Evolutionary conservation across 2,329 filamentous ascomycete species (phyloP), one percentile per base, ranked within the genome.

Genomic region (Hypomyces perniciosus): DNA sequence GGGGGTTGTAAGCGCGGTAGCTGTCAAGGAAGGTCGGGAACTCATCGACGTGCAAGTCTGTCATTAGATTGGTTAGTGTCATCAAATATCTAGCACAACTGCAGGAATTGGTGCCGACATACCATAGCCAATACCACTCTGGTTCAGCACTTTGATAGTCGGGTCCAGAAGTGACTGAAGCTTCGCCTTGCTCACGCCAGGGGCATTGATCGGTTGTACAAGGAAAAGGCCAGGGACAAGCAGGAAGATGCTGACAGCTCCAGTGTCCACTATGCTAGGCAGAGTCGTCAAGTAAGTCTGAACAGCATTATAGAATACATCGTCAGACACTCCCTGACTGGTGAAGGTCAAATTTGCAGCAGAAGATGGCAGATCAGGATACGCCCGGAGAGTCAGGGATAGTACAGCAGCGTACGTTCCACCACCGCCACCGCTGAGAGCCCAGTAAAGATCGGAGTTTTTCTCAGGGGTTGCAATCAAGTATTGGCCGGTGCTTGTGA

Each of bases 381-480:
- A 50, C 4, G 47, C 40, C n/a, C 42, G 39, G 41, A 48, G 30
- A 9, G 44, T 52, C 31, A 53, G 41, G n/a, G 47, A 44, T 5
- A 47, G n/a, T 9, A 55, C 50, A 27, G 46, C 53, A 7, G 46
- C 53, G 37, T 52, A 55, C 8, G 53, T 46, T 31, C 53, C 53
- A 26, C 50, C 50, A 28, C 83, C 81, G 0, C 82, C 80, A 4
- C 81, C 81, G 39, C 71, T 70, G 1, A 84, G 64, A 1, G 82
- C 83, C 82, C 81, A 86, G 67, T 80, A 85, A 1, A 86, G 68
- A 46, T 85, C 81, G 0, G 68, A 51, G 55, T 85, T 78, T 31
- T 74, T 54, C 0, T 58, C 60, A 1, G 67, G 69, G 4, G 69
- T 75, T 0, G 79, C 79, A 2, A 63, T 73, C 1, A 82, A 54